Base-by-base conservation (phyloP, 1,139 yeast species). In the Geotrichum fermentans region DNA sequence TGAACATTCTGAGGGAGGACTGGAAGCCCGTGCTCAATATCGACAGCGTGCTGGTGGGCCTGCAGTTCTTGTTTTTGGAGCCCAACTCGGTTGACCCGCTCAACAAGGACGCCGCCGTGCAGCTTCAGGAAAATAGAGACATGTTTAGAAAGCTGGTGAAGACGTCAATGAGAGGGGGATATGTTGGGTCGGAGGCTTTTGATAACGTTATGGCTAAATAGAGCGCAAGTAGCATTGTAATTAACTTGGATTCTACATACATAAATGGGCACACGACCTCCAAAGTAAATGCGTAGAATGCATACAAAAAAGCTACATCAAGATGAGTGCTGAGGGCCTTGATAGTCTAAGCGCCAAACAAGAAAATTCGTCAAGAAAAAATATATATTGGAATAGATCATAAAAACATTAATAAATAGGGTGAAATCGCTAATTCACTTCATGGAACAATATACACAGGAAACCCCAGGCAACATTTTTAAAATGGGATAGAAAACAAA, bases 1-100 rank as follows among this genome's bases (percentile, higher is more conserved):
- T 92, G 53, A 90, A 92, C 64, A 89, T 92, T 40, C 72, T 92
- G 53, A 72, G 97, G 56, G 96, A 89, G 65, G 97, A 90, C 65
- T 92, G 98, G 98, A 82, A 92, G 30, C 97, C 98, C 0, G 96
- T 89, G 1, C 73, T 92, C 58, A 86, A 83, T 55, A 71, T 92
- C 61, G 59, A 55, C 63, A 75, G 92, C 4, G 81, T 92, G 20
- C 73, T 90, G 56, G 83, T 90, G 45, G 98, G 98, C 0, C 73
- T 92, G 53, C 80, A 89, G 62, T 89, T 84, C 62, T 73, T 92
- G 56, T 88, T 92, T 60, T 71, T 88, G 53, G 97, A 90, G 60
- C 97, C 97, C 13, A 90, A 89, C 64, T 83, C 95, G 0, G 82
- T 81, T 52, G 97, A 92, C 65, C 98, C 98, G 1, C 74, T 92